Evolutionary conservation across 2,329 filamentous ascomycete species (phyloP).

Genomic region (Colletotrichum chlorophyti): DNA sequence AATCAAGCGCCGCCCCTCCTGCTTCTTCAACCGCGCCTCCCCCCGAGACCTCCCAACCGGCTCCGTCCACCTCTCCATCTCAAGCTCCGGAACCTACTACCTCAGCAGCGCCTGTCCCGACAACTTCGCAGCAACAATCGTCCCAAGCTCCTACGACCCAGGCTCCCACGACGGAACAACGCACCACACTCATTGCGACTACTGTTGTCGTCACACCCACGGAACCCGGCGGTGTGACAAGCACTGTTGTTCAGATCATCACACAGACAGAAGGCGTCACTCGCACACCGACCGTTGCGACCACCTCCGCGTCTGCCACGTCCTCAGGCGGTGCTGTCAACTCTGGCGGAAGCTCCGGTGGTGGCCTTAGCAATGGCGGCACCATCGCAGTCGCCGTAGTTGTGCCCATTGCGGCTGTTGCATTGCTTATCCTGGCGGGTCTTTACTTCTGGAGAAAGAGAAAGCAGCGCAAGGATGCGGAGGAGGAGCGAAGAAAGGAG

Average conservation of each 20-base stretch:
- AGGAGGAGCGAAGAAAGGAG: conserved; percentile 91
- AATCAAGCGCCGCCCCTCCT: conserved; percentile 15
- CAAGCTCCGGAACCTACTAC: conserved; percentile 16
- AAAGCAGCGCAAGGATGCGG: conserved; percentile 82
- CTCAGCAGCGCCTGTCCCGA: conserved; percentile 16
- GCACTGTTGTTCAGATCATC: conserved; percentile 33
- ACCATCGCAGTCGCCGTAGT: conserved; percentile 94
- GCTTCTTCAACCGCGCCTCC: conserved; percentile 26
- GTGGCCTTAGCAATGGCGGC: conserved; percentile 65
- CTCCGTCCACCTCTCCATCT: conserved; percentile 29
- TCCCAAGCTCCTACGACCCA: conserved; percentile 4
- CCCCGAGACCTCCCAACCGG: conserved; percentile 18
- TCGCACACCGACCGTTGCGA: conserved; percentile 13
- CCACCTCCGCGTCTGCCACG: conserved; percentile 37
- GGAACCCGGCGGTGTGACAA: conserved; percentile 28
- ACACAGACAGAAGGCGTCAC: conserved; percentile 29
- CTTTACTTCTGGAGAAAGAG: conserved; percentile 89
- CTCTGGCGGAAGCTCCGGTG: conserved; percentile 37
- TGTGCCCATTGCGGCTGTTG: conserved; percentile 88
- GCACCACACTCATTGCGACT: not conserved
- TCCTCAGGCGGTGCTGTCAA: conserved; percentile 35
- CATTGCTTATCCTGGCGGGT: conserved; percentile 76
- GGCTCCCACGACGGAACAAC: not conserved
- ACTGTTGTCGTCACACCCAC: conserved; percentile 23
- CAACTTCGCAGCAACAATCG: conserved; percentile 4